Base-by-base conservation (phyloP, 495 filamentous ascomycete species). In the Penicillium silybi region DNA sequence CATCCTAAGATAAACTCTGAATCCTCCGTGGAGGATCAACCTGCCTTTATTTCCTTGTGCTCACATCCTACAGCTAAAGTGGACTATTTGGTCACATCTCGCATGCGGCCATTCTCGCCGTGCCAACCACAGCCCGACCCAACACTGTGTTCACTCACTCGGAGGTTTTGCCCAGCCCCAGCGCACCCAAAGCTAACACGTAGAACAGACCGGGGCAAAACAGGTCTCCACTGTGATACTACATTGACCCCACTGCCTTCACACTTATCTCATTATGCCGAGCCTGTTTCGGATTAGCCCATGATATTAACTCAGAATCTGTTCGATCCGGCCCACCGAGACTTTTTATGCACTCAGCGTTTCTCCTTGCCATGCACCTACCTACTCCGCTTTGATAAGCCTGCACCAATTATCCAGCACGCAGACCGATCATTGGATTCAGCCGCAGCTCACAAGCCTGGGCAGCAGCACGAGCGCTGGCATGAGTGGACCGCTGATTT, bases 291-390 rank as follows among this genome's bases (percentile, higher is more conserved):
- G 37, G 29, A 49, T 9, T 41, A 13, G 16, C 25, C 35, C 0
- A 37, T 37, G 46, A 16, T 19, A 32, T 27, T 26, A 48, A 18
- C 37, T 48, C 22, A 22, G 37, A 44, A n/a, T n/a, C n/a, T n/a
- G n/a, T 44, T 22, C 15, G 8, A 45, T 50, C 42, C 26, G 44
- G 27, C 19, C 44, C 51, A 42, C 51, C 19, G 19, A 42, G 22
- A 13, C 22, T 52, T 52, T 48, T 18, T n/a, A 46, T 47, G 43
- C 50, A 46, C 20, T 41, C 23, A 22, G 18, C 17, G 16, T 23
- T 23, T 53, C 5, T 18, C n/a, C 34, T 41, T 42, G 38, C 35
- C 43, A 52, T 52, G 50, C 50, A 43, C 44, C 23, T 22, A 19
- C 23, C 42, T 38, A 35, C 2, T 44, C 44, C 22, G 38, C 44